Conservation (phyloP, 768 basidiomycete genomes). For the Russula compacta region DNA sequence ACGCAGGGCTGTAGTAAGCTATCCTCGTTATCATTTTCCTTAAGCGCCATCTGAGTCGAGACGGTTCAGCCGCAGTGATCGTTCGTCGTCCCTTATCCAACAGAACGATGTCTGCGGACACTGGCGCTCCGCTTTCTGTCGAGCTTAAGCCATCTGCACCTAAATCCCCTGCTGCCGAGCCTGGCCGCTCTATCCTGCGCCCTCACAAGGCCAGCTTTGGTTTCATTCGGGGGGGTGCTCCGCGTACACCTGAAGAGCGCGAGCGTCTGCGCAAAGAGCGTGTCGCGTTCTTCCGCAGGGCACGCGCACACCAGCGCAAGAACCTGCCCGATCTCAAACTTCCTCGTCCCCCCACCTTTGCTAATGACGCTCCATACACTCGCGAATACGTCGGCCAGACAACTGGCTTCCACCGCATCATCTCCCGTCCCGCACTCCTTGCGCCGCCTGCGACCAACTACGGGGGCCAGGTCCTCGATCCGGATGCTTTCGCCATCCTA, state of each 20-base stretch:
- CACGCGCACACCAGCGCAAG: neutral
- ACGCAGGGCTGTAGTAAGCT: neutral
- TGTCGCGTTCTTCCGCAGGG: constrained; percentile 9
- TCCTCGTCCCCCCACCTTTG: neutral
- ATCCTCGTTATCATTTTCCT: neutral
- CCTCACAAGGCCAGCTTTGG: constrained; percentile 11
- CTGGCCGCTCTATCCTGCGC: neutral
- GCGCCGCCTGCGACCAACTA: constrained; percentile 6
- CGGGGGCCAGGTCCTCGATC: neutral
- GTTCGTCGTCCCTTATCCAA: constrained; percentile 8
- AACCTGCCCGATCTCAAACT: neutral
- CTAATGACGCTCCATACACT: neutral
- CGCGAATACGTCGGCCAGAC: constrained; percentile 3
- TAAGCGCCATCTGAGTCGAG: neutral
- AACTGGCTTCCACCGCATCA: neutral
- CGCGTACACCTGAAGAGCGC: constrained; percentile 1
- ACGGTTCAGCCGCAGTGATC: neutral
- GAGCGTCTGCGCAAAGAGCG: constrained; percentile 11
- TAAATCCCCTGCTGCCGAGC: neutral
- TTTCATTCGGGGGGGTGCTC: neutral
- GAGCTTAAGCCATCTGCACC: neutral
- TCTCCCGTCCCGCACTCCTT: constrained; percentile 1
- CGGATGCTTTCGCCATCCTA: neutral
- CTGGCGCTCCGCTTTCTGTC: neutral
- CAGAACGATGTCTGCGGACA: neutral